Evolutionary conservation across 2,329 filamentous ascomycete genomes (phyloP).

Genomic region (Coniochaeta prunicola): DNA sequence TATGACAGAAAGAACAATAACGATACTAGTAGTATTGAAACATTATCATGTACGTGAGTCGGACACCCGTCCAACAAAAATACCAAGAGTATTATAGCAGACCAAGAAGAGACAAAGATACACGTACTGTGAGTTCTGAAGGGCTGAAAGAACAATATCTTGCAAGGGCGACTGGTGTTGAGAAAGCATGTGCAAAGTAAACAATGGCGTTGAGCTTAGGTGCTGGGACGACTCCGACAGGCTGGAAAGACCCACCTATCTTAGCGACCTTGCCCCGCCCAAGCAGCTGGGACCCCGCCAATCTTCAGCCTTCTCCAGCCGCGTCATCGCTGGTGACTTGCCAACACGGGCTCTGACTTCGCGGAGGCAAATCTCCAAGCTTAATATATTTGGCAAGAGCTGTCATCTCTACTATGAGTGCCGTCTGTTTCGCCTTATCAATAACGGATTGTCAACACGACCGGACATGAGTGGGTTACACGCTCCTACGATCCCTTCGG

Average conservation of each 20-base stretch:
- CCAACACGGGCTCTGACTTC: neutral
- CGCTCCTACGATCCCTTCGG: constrained; percentile 60
- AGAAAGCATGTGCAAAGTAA: neutral
- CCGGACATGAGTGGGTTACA: constrained; percentile 32
- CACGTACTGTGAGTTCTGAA: neutral
- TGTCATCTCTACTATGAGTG: neutral
- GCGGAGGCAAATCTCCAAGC: neutral
- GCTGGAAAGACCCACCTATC: neutral
- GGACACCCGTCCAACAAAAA: neutral
- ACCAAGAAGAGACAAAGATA: neutral
- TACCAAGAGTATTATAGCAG: neutral
- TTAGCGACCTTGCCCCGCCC: neutral
- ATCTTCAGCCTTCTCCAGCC: neutral
- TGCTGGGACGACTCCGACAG: neutral
- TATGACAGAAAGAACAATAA: neutral
- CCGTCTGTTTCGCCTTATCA: neutral
- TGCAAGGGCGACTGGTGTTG: neutral
- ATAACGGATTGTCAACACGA: neutral
- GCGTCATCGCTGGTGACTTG: constrained; percentile 1
- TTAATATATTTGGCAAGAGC: neutral
- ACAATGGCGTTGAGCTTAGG: neutral
- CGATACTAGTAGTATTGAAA: neutral
- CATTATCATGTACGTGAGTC: neutral
- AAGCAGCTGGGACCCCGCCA: neutral
- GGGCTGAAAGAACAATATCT: neutral